A percentile compares a stretch with the other conserved stretches of the same genome.
These are phyloP conservation scores for Cladophialophora exuberans DNA, from an alignment of 2,329 filamentous ascomycete species.

Conservation along the genomic window DNA sequence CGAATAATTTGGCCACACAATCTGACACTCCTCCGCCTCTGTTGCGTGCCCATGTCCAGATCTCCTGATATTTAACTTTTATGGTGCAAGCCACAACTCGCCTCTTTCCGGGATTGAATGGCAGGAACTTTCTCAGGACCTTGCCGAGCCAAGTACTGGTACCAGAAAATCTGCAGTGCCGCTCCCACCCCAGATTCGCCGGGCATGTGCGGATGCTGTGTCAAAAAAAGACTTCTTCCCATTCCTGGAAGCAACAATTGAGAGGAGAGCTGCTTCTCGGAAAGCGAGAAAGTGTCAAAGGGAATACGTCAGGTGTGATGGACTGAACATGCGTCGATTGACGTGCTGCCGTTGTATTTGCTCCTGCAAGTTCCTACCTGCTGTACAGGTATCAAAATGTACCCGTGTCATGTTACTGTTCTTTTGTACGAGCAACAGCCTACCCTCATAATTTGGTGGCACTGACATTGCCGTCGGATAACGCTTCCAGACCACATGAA, in stretches of 20 bases:
- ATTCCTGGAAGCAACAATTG: no score
- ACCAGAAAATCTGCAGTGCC: not conserved
- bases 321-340: no score
- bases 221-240: no score
- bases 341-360: no score
- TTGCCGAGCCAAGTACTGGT: conserved; percentile 9
- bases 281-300: no score
- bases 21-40: conserved; percentile 12
- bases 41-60: conserved; percentile 5
- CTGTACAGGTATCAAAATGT: no score
- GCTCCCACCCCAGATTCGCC: no score
- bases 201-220: no score
- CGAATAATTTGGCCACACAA: no score
- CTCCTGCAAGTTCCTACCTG: no score
- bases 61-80: conserved; percentile 9
- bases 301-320: no score
- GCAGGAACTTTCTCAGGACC: conserved; percentile 5
- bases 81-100: conserved; percentile 11
- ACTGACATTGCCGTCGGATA: not conserved
- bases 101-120: not conserved
- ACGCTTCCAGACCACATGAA: conserved; percentile 11
- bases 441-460: conserved; percentile 14
- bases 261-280: no score
- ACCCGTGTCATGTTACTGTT: conserved; percentile 1
- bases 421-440: not conserved